These are phyloP conservation scores for Claviceps lovelessii DNA, from an alignment of 2,329 filamentous ascomycete species.

Conservation along the genomic window DNA sequence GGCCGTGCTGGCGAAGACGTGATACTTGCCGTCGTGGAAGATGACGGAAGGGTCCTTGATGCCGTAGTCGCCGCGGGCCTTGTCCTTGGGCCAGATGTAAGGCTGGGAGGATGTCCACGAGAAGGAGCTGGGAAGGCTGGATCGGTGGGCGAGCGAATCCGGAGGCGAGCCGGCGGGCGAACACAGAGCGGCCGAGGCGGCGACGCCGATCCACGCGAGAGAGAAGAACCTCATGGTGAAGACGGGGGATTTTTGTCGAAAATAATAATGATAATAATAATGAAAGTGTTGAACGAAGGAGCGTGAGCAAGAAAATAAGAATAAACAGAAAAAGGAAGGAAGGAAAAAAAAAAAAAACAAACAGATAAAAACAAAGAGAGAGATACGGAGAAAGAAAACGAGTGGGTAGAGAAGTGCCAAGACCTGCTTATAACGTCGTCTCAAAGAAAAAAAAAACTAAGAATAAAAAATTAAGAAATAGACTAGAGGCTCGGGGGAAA, in stretches of 20 bases:
- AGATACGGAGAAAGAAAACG: too few species aligned
- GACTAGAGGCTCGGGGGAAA: too few species aligned
- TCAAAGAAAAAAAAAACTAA: too few species aligned
- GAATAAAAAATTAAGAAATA: too few species aligned
- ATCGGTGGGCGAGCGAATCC: not conserved
- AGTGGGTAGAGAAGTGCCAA: too few species aligned
- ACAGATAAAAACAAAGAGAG: not conserved
- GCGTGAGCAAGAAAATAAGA: not conserved
- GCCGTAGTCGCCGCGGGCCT: not conserved
- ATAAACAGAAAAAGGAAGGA: not conserved
- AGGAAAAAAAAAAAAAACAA: not conserved
- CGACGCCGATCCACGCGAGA: not conserved
- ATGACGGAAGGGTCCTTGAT: slow-evolving; percentile 49
- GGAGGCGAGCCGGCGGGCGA: not conserved
- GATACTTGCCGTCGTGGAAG: slow-evolving; percentile 40
- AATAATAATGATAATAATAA: too few species aligned
- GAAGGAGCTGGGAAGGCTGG: not conserved
- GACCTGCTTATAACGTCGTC: too few species aligned
- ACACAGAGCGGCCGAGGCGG: not conserved
- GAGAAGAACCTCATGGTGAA: not conserved
- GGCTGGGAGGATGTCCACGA: not conserved
- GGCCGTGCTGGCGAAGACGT: slow-evolving; percentile 44
- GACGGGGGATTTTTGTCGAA: too few species aligned
- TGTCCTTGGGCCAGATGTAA: not conserved
- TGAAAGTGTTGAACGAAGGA: too few species aligned